Percentiles rank a stretch among this genome's conserved stretches.
Evolutionary conservation across 1,139 yeast genomes (phyloP).

Genomic region (Candida tropicalis): DNA sequence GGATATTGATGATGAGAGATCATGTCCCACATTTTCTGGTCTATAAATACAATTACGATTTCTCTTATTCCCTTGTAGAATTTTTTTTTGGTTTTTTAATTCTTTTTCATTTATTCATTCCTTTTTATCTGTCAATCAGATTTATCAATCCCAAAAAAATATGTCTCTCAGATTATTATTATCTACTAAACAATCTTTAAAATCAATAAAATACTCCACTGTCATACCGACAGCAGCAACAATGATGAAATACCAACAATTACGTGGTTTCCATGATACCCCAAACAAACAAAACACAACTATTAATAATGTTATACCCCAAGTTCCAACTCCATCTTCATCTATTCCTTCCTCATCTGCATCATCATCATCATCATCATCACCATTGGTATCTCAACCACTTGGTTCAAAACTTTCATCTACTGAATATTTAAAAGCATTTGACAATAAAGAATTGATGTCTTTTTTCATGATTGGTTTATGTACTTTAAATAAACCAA

Average conservation of each 20-base stretch:
- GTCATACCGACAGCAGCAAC: slow-evolving; percentile 2
- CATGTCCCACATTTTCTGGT: too few relatives aligned
- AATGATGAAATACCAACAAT: not conserved
- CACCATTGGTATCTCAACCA: slow-evolving; percentile 7
- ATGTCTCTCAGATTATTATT: slow-evolving; percentile 2
- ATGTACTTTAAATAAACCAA: slow-evolving; percentile 65
- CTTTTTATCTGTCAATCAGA: not conserved
- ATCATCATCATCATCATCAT: too few relatives aligned
- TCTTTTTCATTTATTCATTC: not conserved
- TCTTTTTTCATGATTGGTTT: slow-evolving; percentile 69
- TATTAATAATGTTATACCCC: slow-evolving; percentile 10
- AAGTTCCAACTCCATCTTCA: slow-evolving; percentile 3
- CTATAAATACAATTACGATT: not conserved
- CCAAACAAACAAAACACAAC: slow-evolving; percentile 21
- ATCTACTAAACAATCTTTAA: slow-evolving; percentile 2
- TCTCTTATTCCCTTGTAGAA: too few relatives aligned
- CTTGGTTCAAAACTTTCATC: slow-evolving; percentile 6
- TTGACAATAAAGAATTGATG: slow-evolving; percentile 47
- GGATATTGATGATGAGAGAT: too few relatives aligned
- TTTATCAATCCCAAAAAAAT: not conserved
- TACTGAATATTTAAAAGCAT: slow-evolving; percentile 37
- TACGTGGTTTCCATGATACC: slow-evolving; percentile 22
- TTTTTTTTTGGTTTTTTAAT: not conserved
- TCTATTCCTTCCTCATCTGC: slow-evolving; percentile 1
- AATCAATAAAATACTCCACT: slow-evolving; percentile 1